These are phyloP conservation scores for Gynostemma pentaphyllum DNA, from an alignment of 306 rosid genomes.

Conservation along the genomic window DNA sequence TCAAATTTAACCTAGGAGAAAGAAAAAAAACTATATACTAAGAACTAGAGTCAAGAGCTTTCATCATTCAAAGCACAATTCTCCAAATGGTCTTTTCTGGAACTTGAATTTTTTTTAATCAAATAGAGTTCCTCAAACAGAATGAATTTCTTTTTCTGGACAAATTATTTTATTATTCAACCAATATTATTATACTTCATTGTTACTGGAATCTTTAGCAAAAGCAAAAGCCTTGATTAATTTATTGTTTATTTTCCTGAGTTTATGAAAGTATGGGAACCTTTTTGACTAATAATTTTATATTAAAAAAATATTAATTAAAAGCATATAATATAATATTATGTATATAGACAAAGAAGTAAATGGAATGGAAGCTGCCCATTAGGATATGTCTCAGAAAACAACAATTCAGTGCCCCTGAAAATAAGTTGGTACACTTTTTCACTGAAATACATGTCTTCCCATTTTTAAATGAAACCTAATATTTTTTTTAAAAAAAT, in stretches of 20 bases:
- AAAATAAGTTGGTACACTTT: constrained; percentile 3
- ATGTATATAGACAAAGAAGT: constrained; percentile 2
- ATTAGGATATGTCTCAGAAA: constrained; percentile 40
- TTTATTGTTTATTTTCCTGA: background rate
- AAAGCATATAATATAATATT: background rate
- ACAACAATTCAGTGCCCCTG: constrained; percentile 17
- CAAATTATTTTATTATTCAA: background rate
- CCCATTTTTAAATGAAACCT: background rate
- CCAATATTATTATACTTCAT: background rate
- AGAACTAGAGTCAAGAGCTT: too few species aligned
- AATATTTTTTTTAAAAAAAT: background rate
- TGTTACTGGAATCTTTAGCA: background rate
- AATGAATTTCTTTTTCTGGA: background rate
- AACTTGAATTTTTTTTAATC: background rate
- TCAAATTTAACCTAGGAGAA: too few species aligned
- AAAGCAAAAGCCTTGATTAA: background rate
- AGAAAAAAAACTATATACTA: too few species aligned
- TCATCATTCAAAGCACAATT: background rate
- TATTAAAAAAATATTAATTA: background rate
- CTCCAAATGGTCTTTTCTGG: background rate
- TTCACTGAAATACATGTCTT: constrained; percentile 4
- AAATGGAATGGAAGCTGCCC: constrained; percentile 42
- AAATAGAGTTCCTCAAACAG: constrained; percentile 1
- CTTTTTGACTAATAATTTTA: constrained; percentile 6
- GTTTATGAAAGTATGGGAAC: background rate